Percentiles rank a stretch among this genome's conserved stretches.
phyloP scores from a whole-genome alignment of 2,329 filamentous ascomycete genomes.

The Dactylellina cionopaga region DNA sequence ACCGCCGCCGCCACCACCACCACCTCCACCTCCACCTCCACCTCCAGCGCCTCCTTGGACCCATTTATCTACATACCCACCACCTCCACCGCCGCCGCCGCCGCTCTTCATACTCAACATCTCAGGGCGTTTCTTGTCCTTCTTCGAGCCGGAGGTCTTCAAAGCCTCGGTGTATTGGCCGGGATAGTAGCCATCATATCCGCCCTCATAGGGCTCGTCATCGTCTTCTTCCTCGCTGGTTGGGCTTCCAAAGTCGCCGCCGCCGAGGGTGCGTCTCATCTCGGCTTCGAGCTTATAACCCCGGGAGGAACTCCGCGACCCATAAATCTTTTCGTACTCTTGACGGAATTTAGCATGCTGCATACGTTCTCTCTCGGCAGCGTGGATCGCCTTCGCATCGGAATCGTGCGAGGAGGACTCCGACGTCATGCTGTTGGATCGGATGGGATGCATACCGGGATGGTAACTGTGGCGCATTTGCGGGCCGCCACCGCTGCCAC shows the following conservation, averaged over 20 bases:
- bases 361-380: conserved; percentile 46
- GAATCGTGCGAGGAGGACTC: conserved; percentile 49
- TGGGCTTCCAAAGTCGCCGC: conserved; percentile 30
- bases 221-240: conserved; percentile 49
- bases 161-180: conserved; percentile 43
- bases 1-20: conserved; percentile 17
- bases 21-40: conserved; percentile 11
- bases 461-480: conserved; percentile 52
- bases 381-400: conserved; percentile 47
- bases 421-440: conserved; percentile 52
- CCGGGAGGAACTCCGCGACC: conserved; percentile 38
- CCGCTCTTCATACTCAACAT: conserved; percentile 51
- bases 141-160: conserved; percentile 37
- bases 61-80: conserved; percentile 43
- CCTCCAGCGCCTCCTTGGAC: conserved; percentile 30
- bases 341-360: conserved; percentile 50
- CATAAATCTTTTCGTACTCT: conserved; percentile 51
- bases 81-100: conserved; percentile 31
- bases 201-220: conserved; percentile 39
- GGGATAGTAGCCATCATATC: conserved; percentile 50
- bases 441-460: conserved; percentile 51
- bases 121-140: conserved; percentile 46
- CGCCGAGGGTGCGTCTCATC: conserved; percentile 48
- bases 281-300: conserved; percentile 47
- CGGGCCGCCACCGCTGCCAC: conserved; percentile 30